Evolutionary conservation across 208 protist species (phyloP).

Genomic region (Wallacemonas sp.): DNA sequence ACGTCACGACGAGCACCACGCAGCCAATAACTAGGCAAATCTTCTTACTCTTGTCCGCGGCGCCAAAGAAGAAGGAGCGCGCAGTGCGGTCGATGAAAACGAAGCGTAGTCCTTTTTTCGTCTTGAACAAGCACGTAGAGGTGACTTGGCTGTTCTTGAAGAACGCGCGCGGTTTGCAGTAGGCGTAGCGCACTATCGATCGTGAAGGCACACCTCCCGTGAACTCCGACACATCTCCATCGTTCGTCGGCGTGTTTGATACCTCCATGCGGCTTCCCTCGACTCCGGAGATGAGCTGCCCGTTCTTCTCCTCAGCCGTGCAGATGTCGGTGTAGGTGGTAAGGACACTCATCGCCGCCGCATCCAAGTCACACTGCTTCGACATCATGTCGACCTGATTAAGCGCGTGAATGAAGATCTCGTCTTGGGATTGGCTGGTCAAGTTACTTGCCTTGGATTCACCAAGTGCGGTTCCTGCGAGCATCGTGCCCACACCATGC

Average conservation of each 20-base stretch:
- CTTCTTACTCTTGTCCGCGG: slow-evolving; percentile 8
- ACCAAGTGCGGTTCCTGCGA: not conserved
- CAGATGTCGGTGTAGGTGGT: not conserved
- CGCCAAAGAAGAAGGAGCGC: slow-evolving; percentile 17
- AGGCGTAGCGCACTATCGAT: not conserved
- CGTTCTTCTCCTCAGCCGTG: not conserved
- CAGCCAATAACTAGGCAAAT: slow-evolving; percentile 21
- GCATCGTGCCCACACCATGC: slow-evolving; percentile 5
- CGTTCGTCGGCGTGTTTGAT: not conserved
- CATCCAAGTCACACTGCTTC: not conserved
- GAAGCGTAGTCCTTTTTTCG: slow-evolving; percentile 15
- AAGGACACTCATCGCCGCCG: not conserved
- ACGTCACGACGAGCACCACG: slow-evolving; percentile 16
- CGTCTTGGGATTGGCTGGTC: not conserved
- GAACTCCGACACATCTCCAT: not conserved
- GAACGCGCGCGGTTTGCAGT: slow-evolving; percentile 3
- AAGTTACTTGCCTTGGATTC: not conserved
- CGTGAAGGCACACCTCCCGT: not conserved
- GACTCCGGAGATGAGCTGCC: not conserved
- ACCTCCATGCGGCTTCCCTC: too few relatives aligned
- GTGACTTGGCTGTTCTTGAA: not conserved
- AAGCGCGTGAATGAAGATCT: not conserved
- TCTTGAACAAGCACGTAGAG: not conserved
- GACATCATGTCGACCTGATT: not conserved
- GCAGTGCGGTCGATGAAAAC: slow-evolving; percentile 31